Base-by-base conservation (phyloP, 2,329 filamentous ascomycete species). In the Aspergillus awamori region DNA sequence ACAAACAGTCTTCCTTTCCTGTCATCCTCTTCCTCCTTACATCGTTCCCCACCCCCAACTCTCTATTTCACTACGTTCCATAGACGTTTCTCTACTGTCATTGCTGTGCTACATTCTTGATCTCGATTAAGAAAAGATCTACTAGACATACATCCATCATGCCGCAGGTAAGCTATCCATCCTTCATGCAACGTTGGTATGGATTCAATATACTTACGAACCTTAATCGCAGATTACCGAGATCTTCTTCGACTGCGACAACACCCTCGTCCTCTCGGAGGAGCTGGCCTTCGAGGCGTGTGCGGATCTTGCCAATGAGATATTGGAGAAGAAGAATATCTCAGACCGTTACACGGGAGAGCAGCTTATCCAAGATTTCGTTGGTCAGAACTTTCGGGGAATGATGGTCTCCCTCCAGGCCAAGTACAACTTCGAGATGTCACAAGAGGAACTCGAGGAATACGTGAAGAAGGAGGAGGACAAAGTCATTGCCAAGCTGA, bases 341-440 rank as follows among this genome's bases (percentile, higher is more conserved):
- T 72, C 82, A 26, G 83, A 86, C 69, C 86, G 85, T 74, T 97
- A 96, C 82, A 93, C 90, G 4, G 90, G 90, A 72, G 86, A 88
- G 52, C 84, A 87, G 62, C 88, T 97, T 65, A 91, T 96, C 80
- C 82, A 84, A 69, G 91, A 96, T 80, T 97, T 96, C 72, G 92
- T 97, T 69, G 93, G 93, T 70, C 90, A 95, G 77, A 96, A 96
- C 85, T 97, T 96, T 85, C 91, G 92, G 69, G 91, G 92, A 79
- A 96, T 96, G 91, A 88, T 96, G 80, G 78, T 82, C 61, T 87
- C 86, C 63, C 86, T 97, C 63, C 88, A 93, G 78, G 81, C 87
- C 76, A 89, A 90, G 77, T 88, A 91, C 83, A 82, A 84, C 77
- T 94, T 96, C 79, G 79, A 83, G 57, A 86, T 97, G 79, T 70